Percentiles rank a stretch among this genome's conserved stretches.
phyloP scores from a whole-genome alignment of 73 alveolate species.

The Halteria grandinella region DNA sequence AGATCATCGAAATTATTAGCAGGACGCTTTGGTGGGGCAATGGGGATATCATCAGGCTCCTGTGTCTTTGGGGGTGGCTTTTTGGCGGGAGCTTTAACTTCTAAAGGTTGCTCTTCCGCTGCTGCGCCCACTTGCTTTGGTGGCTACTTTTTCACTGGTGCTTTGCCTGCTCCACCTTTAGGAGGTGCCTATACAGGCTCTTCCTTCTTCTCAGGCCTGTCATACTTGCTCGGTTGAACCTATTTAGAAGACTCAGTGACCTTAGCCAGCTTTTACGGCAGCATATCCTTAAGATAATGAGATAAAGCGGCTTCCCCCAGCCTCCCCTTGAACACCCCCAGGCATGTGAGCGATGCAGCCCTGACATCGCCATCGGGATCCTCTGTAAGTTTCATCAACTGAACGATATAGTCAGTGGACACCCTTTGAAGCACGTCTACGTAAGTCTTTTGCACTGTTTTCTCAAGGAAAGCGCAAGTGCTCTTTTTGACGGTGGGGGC shows the following conservation, averaged over 20 bases:
- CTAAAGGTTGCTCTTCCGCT: constrained; percentile 5
- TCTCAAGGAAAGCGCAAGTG: constrained; percentile 50
- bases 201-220: constrained; percentile 39
- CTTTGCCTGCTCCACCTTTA: constrained; percentile 15
- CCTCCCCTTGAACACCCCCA: constrained; percentile 64
- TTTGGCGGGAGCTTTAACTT: constrained; percentile 1
- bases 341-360: constrained; percentile 45
- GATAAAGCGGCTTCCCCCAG: constrained; percentile 44
- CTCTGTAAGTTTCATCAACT: constrained; percentile 47
- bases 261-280: constrained; percentile 59
- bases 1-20: too few species aligned
- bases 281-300: constrained; percentile 44
- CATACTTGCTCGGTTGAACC: constrained; percentile 49
- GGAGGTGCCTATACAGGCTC: constrained; percentile 16
- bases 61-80: constrained; percentile 26
- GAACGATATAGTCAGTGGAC: constrained; percentile 22
- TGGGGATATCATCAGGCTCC: too few species aligned
- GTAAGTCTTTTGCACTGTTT: constrained; percentile 19
- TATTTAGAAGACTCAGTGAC: constrained; percentile 64
- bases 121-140: not conserved
- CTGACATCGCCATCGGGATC: constrained; percentile 64
- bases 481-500: constrained; percentile 68
- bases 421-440: constrained; percentile 47
- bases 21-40: too few species aligned
- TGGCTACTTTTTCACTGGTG: too few species aligned